A percentile compares a stretch with the other conserved stretches of the same genome.
Evolutionary conservation across 805 yeast genomes (phyloP).

Genomic region (Teunomyces barrocoloradensis): DNA sequence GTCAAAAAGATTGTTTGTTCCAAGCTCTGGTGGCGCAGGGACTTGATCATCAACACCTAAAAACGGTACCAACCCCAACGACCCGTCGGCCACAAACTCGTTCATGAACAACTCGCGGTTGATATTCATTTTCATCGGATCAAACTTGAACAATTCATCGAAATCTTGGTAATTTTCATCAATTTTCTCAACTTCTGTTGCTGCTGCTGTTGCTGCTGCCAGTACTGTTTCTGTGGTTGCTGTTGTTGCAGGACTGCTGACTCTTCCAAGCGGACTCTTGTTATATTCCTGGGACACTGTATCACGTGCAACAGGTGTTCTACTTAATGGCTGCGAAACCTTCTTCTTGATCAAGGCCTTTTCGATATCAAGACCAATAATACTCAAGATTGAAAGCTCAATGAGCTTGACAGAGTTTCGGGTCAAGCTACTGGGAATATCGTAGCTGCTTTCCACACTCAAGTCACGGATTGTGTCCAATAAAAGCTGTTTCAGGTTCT

Average conservation of each 20-base stretch:
- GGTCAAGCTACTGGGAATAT: constrained; percentile 61
- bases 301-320: constrained; percentile 23
- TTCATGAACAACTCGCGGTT: constrained; percentile 26
- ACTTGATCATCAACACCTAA: constrained; percentile 37
- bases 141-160: constrained; percentile 28
- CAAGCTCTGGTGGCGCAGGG: constrained; percentile 15
- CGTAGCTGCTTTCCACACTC: constrained; percentile 48
- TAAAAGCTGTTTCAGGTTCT: constrained; percentile 61
- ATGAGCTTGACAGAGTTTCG: constrained; percentile 52
- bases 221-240: too few relatives aligned
- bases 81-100: constrained; percentile 81
- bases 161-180: neutral
- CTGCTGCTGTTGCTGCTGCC: neutral
- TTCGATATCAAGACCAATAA: constrained; percentile 51
- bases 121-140: constrained; percentile 35
- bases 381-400: constrained; percentile 58
- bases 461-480: constrained; percentile 49
- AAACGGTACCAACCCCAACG: constrained; percentile 70
- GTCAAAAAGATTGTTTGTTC: neutral
- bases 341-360: constrained; percentile 18
- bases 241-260: neutral
- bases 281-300: constrained; percentile 7
- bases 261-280: constrained; percentile 1
- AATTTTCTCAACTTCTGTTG: too few relatives aligned
- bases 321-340: constrained; percentile 17